A percentile compares a stretch with the other conserved stretches of the same genome.
phyloP scores from a whole-genome alignment of 2,329 filamentous ascomycete species.

The Alternaria arborescens region DNA sequence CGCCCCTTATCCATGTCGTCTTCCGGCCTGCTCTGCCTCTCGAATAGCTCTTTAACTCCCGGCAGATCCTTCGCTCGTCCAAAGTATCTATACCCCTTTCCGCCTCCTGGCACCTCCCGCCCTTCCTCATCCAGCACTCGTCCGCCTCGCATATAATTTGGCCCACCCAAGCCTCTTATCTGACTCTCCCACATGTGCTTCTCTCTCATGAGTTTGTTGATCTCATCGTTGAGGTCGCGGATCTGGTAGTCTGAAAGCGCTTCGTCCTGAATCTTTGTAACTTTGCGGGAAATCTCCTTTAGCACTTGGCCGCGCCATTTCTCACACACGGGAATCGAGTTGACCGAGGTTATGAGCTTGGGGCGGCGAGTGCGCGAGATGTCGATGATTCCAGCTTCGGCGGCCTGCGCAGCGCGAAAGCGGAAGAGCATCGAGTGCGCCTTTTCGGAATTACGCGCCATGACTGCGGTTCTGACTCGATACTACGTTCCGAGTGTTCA shows the following conservation, averaged over 20 bases:
- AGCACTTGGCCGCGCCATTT: constrained; percentile 98
- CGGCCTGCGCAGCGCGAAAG: constrained; percentile 96
- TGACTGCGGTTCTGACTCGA: constrained; percentile 32
- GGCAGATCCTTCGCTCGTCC: constrained; percentile 88
- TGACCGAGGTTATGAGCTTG: constrained; percentile 87
- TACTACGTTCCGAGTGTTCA: background rate
- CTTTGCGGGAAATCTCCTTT: constrained; percentile 96
- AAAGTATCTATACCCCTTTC: constrained; percentile 87
- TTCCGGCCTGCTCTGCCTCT: constrained; percentile 45
- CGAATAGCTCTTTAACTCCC: constrained; percentile 86
- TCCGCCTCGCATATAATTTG: constrained; percentile 88
- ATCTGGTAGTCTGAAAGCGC: constrained; percentile 96
- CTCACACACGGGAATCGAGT: constrained; percentile 85
- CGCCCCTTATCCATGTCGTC: constrained; percentile 67
- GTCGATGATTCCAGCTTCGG: constrained; percentile 95
- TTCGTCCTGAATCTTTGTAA: constrained; percentile 91
- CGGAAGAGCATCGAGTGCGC: constrained; percentile 99
- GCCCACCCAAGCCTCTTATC: constrained; percentile 93
- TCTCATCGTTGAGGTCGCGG: constrained; percentile 97
- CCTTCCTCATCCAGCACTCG: constrained; percentile 65
- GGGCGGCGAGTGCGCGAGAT: constrained; percentile 87
- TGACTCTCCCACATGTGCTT: constrained; percentile 99
- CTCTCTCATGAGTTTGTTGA: constrained; percentile 98
- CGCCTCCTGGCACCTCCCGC: constrained; percentile 68
- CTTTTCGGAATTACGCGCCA: constrained; percentile 96